Evolutionary conservation across 371 early-diverging fungal species (phyloP), one percentile per base, ranked within the genome.

Genomic region (Rhizomucor miehei): DNA sequence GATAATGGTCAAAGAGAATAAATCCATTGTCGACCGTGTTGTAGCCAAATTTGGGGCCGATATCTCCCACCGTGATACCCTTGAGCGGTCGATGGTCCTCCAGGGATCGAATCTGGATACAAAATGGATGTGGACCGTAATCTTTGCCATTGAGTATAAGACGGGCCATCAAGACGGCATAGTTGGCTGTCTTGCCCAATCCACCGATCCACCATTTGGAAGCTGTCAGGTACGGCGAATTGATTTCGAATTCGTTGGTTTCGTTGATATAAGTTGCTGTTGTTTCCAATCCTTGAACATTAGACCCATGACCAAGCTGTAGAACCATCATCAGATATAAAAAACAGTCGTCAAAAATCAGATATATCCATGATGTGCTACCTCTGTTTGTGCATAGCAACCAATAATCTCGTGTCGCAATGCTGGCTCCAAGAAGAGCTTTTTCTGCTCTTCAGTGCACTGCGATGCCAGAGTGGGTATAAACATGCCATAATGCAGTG

Each of bases 181-280:
- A 92, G 40, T 87, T 96, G 12, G 82, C 78, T 19, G 68, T 68
- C 47, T 76, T 77, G 23, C 81, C 85, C 17, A 82, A 63, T 34
- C 90, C 89, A 41, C 95, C 95, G 41, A 91, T 87, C 96, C 96
- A 95, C 85, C 91, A 94, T 65, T 95, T 95, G 53, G 78, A 66
- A 12, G 90, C 69, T 34, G 92, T 86, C 44, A 93, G 67, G n/a
- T 78, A 81, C 14, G 94, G 92, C 24, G 89, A 87, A 66, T 94
- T 87, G 54, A 95, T 75, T 54, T 90, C 92, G 52, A 87, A 93
- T 66, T 90, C 88, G 50, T 90, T 86, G 11, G 89, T 85, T 54
- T 88, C 89, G 9, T 79, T 76, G 40, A 88, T 67, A 50, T 80
- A 94, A 0, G 93, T 93, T 13, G 93, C 93, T 0, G 93, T 92